phyloP scores from a whole-genome alignment of 2,329 filamentous ascomycete species.

The Sphaerostilbella broomeana region DNA sequence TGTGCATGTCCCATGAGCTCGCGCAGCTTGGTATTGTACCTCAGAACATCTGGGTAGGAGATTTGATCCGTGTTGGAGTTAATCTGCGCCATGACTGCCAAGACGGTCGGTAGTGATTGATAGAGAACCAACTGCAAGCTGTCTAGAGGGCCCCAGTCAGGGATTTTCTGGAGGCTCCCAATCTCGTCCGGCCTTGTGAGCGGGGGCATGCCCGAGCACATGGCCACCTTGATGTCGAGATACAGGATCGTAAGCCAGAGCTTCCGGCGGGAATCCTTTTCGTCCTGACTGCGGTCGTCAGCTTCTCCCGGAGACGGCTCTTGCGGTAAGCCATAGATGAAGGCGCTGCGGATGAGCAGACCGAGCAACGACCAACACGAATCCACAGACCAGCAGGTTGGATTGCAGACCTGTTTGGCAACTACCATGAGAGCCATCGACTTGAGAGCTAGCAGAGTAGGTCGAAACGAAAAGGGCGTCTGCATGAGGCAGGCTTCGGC shows the following conservation, averaged over 20 bases:
- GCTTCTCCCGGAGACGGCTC: constrained; percentile 21
- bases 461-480: constrained; percentile 33
- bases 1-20: constrained; percentile 27
- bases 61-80: constrained; percentile 27
- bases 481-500: constrained; percentile 32
- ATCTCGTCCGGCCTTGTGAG: constrained; percentile 28
- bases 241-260: constrained; percentile 32
- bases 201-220: constrained; percentile 30
- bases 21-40: constrained; percentile 27
- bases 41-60: constrained; percentile 27
- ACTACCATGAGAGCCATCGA: constrained; percentile 28
- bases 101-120: constrained; percentile 26
- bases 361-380: constrained; percentile 31
- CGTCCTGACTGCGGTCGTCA: constrained; percentile 19
- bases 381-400: constrained; percentile 32
- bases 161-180: constrained; percentile 19
- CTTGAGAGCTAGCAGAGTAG: constrained; percentile 27
- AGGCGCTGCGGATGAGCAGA: constrained; percentile 27
- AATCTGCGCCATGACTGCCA: constrained; percentile 26
- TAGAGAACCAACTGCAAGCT: constrained; percentile 28
- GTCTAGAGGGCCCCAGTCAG: constrained; percentile 23
- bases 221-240: constrained; percentile 30
- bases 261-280: constrained; percentile 24
- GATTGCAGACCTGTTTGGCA: constrained; percentile 31
- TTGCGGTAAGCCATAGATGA: constrained; percentile 30